phyloP scores from a whole-genome alignment of 164 flowering plant species.

The Kingdonia uniflora region DNA sequence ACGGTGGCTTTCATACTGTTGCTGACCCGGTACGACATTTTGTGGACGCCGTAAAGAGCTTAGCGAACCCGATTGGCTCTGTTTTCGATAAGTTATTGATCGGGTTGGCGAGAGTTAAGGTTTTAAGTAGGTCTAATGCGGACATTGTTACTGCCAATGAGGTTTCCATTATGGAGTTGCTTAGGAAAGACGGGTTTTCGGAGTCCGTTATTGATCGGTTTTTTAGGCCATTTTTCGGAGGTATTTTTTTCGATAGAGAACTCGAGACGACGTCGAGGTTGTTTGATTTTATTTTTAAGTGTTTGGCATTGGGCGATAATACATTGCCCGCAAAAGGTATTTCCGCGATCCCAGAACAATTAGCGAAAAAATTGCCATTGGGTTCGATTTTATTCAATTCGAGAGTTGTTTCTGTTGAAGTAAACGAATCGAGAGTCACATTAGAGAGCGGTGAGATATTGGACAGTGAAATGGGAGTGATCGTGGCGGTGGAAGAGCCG shows the following conservation, averaged over 20 bases:
- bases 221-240: slow-evolving; percentile 87
- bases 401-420: slow-evolving; percentile 35
- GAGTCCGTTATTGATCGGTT: slow-evolving; percentile 57
- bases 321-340: slow-evolving; percentile 80
- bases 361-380: slow-evolving; percentile 47
- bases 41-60: slow-evolving; percentile 39
- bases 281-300: slow-evolving; percentile 81
- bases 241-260: slow-evolving; percentile 73
- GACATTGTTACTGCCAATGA: slow-evolving; percentile 48
- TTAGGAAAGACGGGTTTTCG: slow-evolving; percentile 57
- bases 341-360: slow-evolving; percentile 61
- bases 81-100: slow-evolving; percentile 58
- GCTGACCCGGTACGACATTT: slow-evolving; percentile 81
- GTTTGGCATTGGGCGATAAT: slow-evolving; percentile 83
- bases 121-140: slow-evolving; percentile 40
- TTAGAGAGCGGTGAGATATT: slow-evolving; percentile 49
- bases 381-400: slow-evolving; percentile 49
- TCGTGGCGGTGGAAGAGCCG: slow-evolving; percentile 76
- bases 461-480: slow-evolving; percentile 46
- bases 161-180: slow-evolving; percentile 32
- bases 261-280: slow-evolving; percentile 72
- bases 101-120: slow-evolving; percentile 38
- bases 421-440: slow-evolving; percentile 20
- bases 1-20: slow-evolving; percentile 63
- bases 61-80: slow-evolving; percentile 72